Evolutionary conservation across 2,329 filamentous ascomycete genomes (phyloP), one percentile per base, ranked within the genome.

Genomic region (Penicillium sp.): DNA sequence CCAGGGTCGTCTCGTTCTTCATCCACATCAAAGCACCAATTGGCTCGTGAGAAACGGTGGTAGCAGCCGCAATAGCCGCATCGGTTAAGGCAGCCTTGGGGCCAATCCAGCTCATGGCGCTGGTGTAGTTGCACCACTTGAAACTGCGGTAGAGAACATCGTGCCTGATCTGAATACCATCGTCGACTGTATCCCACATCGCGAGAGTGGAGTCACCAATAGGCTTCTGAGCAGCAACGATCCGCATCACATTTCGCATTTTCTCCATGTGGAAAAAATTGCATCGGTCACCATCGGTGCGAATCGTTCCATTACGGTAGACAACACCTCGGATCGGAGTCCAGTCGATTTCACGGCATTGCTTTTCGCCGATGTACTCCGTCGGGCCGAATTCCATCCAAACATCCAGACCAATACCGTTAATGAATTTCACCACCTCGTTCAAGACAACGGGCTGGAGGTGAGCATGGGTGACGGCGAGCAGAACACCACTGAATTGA

Each of bases 311-410:
- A 23, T 50, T 50, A 1, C 48, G 48, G 48, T 50, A 50, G 6
- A 50, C 27, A 11, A 50, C 48, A 42, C 48, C 48, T 31, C 48
- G 35, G 37, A 50, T 50, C 1, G 15, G 23, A 9, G 27, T 29
- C 48, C 48, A 50, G 37, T 50, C 48, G 37, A 50, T 50, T 50
- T 50, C 48, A 18, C 48, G 48, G 40, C 35, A 50, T 50, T 50
- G 48, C 2, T 25, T 23, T 42, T 50, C 35, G n/a, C 27, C 48
- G 25, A 50, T 37, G 25, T 22, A 50, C 25, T 42, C 25, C 7
- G 26, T 23, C 9, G 48, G 35, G n/a, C 35, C 37, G 26, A 50
- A 50, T 12, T 50, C 48, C 48, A 50, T 50, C 48, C 48, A 50
- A 9, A 50, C 48, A 18, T 50, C 25, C 15, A 50, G 26, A 33